Conservation (phyloP, 441 rosid genomes). For the Pelargonium cotyledonis region DNA sequence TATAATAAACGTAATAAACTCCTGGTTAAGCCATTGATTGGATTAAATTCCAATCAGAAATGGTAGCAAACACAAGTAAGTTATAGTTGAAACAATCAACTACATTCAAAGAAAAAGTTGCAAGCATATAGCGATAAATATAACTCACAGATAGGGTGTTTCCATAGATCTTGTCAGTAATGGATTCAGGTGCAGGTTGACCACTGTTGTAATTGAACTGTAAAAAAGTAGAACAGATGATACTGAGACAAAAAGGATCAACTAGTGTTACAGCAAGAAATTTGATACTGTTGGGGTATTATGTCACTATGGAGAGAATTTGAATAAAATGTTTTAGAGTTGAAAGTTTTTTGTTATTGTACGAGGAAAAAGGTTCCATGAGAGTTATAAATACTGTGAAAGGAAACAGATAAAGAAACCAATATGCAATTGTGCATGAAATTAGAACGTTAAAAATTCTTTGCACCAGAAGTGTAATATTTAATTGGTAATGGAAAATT, state of each 20-base stretch:
- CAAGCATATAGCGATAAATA: constrained; percentile 9
- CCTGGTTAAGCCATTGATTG: too few species aligned
- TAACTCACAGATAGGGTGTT: constrained; percentile 88
- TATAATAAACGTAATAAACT: too few species aligned
- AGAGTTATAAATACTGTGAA: neutral
- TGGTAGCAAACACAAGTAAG: too few species aligned
- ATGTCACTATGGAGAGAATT: neutral
- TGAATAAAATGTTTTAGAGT: neutral
- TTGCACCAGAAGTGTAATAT: too few species aligned
- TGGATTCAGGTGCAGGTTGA: constrained; percentile 91
- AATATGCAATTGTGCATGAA: neutral
- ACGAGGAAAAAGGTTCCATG: neutral
- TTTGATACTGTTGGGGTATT: neutral
- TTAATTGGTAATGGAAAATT: neutral
- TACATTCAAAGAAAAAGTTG: constrained; percentile 8
- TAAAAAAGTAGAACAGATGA: constrained; percentile 16
- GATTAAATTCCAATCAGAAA: too few species aligned
- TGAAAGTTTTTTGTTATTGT: neutral
- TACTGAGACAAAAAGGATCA: constrained; percentile 17
- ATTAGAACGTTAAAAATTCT: neutral
- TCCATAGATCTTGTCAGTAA: constrained; percentile 92
- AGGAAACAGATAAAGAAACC: neutral
- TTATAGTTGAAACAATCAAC: neutral
- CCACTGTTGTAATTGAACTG: constrained; percentile 95
- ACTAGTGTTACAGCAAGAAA: neutral